These are phyloP conservation scores for Leccinum pachyderme DNA, from an alignment of 1,284 basidiomycete genomes.

Conservation along the genomic window DNA sequence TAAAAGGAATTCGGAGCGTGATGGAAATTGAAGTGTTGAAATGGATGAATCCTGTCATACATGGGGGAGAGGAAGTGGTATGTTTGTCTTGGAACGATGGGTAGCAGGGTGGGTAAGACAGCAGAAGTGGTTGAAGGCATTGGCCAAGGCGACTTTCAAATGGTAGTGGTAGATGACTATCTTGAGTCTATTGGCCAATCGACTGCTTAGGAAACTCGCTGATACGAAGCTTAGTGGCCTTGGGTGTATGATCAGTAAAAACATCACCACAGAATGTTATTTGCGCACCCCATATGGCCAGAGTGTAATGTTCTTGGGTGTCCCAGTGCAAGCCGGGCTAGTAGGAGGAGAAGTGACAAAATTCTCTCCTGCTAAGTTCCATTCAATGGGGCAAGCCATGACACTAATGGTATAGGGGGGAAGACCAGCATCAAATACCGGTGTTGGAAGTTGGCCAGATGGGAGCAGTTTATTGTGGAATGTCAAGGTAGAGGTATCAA, in stretches of 20 bases:
- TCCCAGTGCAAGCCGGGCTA: not conserved
- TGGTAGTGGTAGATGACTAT: not conserved
- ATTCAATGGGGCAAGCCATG: constrained; percentile 49
- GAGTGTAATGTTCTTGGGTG: constrained; percentile 2
- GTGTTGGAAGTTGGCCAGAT: constrained; percentile 46
- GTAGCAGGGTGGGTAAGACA: not conserved
- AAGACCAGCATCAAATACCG: constrained; percentile 18
- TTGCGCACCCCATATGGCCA: constrained; percentile 21
- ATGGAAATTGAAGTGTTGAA: not conserved
- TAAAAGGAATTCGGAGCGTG: no score
- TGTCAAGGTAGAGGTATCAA: constrained; percentile 39
- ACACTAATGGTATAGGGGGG: constrained; percentile 33
- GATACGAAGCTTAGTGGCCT: constrained; percentile 54
- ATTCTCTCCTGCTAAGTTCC: constrained; percentile 48
- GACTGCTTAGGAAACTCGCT: constrained; percentile 47
- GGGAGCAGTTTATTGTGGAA: constrained; percentile 42
- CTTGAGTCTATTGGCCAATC: no score
- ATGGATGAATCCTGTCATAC: not conserved
- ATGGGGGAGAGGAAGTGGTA: not conserved
- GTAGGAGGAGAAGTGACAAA: constrained; percentile 50
- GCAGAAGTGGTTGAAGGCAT: not conserved
- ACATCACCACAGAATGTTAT: not conserved
- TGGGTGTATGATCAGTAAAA: constrained; percentile 14
- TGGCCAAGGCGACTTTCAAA: not conserved
- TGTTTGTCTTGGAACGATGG: not conserved